Percentiles rank a stretch among this genome's conserved stretches.
These are phyloP conservation scores for Penicillium bovifimosum DNA, from an alignment of 495 filamentous ascomycete species.

Conservation along the genomic window DNA sequence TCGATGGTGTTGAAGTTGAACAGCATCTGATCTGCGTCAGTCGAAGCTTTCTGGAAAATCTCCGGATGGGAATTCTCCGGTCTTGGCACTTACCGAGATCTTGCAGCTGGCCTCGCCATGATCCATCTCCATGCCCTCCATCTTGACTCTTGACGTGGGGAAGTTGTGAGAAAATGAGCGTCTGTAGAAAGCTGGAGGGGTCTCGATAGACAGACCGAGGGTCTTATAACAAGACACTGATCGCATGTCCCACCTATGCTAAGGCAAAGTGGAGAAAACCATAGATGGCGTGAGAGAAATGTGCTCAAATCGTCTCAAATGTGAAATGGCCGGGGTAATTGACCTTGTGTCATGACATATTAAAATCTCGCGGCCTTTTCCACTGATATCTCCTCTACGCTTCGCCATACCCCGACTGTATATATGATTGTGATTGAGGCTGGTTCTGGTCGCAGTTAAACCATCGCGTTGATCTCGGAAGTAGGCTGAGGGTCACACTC, in stretches of 20 bases:
- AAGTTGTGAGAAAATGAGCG: neutral
- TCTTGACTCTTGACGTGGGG: conserved; percentile 5
- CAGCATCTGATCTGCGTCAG: conserved; percentile 47
- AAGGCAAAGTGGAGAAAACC: conserved; percentile 11
- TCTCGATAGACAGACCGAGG: neutral
- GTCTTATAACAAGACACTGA: conserved; percentile 8
- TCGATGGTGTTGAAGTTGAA: conserved; percentile 68
- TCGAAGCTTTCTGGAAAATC: neutral
- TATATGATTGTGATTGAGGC: neutral
- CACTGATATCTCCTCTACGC: neutral
- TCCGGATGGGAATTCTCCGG: neutral
- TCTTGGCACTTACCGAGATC: conserved; percentile 22
- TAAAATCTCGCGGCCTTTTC: neutral
- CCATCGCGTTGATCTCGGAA: neutral
- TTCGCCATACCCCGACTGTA: neutral
- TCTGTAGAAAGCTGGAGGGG: neutral
- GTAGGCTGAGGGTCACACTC: neutral
- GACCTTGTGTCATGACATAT: neutral
- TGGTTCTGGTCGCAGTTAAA: neutral
- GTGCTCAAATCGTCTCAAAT: conserved; percentile 20
- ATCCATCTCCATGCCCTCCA: conserved; percentile 18
- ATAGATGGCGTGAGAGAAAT: conserved; percentile 9
- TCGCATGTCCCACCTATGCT: neutral
- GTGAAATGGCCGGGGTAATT: neutral
- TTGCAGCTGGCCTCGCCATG: conserved; percentile 21